Base-by-base conservation (phyloP, 306 rosid species). In the Vigna trinervia region DNA sequence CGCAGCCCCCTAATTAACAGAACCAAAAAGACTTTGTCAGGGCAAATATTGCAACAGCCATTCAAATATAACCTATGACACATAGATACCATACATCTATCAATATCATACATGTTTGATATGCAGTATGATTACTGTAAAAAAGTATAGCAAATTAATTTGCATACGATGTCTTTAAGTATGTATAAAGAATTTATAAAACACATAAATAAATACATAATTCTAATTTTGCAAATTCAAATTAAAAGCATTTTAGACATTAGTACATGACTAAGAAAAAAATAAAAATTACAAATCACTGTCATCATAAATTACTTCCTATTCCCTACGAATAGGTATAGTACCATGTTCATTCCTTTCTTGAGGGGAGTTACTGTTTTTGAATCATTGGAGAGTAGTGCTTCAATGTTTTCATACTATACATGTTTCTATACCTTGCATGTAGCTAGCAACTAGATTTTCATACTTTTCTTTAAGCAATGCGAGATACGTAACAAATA, bases 1-100 rank as follows among this genome's bases (percentile, higher is more conserved):
- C 85, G 90, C 84, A 96, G 73, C 46, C 86, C 89, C 89, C 98
- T 36, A 84, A 75, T 38, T 54, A 69, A 23, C 17, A 15, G 34
- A 26, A 69, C 28, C 73, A 79, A 75, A 45, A 79, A 78, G 69
- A n/a, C 20, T 46, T 75, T 67, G 57, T 65, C 71, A 79, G 61
- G 67, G 52, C 23, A 43, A 10, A n/a, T 38, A 36, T 32, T 78
- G 17, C 14, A 12, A 28, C 45, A 46, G 17, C 15, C 48, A 53
- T 62, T 36, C 34, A 58, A 71, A 36, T 6, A 58, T n/a, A 58
- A 46, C 23, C 28, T 8, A 19, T 8, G 28, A 54, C 23, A 13
- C 30, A 20, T 20, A 20, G 13, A 54, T 20, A 20, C 4, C 2
- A 54, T 19, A 19, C 13, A 3, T 54, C 1, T 52, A 45, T 45